phyloP scores from a whole-genome alignment of 2,329 filamentous ascomycete species.

The Ciborinia camelliae region DNA sequence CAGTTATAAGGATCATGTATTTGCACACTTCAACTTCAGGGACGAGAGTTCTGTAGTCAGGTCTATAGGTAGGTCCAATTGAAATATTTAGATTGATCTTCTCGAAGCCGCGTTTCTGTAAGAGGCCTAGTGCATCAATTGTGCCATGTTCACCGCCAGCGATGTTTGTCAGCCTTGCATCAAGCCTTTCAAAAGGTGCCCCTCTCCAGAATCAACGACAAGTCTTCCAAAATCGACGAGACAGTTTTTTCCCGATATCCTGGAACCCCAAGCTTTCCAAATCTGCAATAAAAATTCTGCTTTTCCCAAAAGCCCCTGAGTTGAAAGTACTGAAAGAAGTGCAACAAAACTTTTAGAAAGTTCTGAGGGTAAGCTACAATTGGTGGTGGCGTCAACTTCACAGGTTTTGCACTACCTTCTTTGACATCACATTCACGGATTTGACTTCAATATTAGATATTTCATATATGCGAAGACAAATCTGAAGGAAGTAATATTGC shows the following conservation, averaged over 20 bases:
- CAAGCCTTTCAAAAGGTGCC: constrained; percentile 6
- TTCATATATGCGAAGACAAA: background rate
- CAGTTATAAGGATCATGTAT: background rate
- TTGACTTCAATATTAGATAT: background rate
- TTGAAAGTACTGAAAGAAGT: background rate
- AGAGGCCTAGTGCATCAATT: background rate
- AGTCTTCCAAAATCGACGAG: background rate
- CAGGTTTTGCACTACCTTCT: background rate
- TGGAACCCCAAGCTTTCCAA: background rate
- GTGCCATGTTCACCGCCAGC: constrained; percentile 2
- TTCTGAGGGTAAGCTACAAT: background rate
- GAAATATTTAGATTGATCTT: constrained; percentile 17
- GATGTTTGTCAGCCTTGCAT: constrained; percentile 16
- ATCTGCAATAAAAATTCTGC: background rate
- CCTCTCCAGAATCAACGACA: background rate
- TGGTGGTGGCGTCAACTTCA: background rate
- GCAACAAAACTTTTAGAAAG: background rate
- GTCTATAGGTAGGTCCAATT: background rate
- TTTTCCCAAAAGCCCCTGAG: background rate
- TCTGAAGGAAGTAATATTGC: background rate
- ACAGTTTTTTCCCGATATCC: background rate
- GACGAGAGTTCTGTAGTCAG: background rate
- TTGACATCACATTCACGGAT: background rate
- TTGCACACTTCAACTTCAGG: background rate
- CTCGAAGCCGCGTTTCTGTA: constrained; percentile 10